Percentiles rank a stretch among this genome's conserved stretches.
Evolutionary conservation across 2,329 filamentous ascomycete genomes (phyloP).

Genomic region (Talaromyces marneffei): DNA sequence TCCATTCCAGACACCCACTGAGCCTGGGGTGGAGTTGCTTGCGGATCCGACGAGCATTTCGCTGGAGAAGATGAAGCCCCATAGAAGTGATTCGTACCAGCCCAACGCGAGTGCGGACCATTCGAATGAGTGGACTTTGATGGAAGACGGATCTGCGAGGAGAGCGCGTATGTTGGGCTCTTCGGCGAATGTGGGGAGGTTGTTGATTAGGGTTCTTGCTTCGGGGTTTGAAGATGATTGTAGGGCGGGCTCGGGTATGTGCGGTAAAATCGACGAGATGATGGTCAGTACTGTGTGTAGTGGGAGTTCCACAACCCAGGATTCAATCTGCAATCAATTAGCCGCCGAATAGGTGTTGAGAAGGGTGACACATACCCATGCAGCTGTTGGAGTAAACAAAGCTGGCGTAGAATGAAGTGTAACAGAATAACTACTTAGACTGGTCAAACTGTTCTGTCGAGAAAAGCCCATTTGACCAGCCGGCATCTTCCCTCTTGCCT

Average conservation of each 20-base stretch:
- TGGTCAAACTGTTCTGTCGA: slow-evolving; percentile 81
- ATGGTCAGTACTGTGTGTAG: slow-evolving; percentile 78
- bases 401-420: slow-evolving; percentile 48
- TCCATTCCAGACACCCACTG: slow-evolving; percentile 89
- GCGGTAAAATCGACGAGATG: slow-evolving; percentile 56
- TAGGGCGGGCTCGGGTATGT: slow-evolving; percentile 45
- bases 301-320: slow-evolving; percentile 85
- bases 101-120: slow-evolving; percentile 86
- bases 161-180: slow-evolving; percentile 61
- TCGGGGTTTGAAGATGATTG: slow-evolving; percentile 35
- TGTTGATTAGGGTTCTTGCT: slow-evolving; percentile 37
- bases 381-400: slow-evolving; percentile 69
- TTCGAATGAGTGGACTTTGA: slow-evolving; percentile 83
- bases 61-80: slow-evolving; percentile 84
- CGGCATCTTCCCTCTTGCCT: slow-evolving; percentile 92
- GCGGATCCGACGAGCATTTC: slow-evolving; percentile 64
- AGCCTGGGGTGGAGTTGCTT: slow-evolving; percentile 60
- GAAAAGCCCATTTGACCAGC: slow-evolving; percentile 77
- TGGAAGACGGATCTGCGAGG: slow-evolving; percentile 60
- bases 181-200: slow-evolving; percentile 40
- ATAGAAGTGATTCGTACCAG: slow-evolving; percentile 93
- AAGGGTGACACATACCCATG: slow-evolving; percentile 54
- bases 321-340: slow-evolving; percentile 61
- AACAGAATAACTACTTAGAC: slow-evolving; percentile 61
- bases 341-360: neutral